phyloP scores from a whole-genome alignment of 352 stramenopile species.

The Blastocystis sp. region DNA sequence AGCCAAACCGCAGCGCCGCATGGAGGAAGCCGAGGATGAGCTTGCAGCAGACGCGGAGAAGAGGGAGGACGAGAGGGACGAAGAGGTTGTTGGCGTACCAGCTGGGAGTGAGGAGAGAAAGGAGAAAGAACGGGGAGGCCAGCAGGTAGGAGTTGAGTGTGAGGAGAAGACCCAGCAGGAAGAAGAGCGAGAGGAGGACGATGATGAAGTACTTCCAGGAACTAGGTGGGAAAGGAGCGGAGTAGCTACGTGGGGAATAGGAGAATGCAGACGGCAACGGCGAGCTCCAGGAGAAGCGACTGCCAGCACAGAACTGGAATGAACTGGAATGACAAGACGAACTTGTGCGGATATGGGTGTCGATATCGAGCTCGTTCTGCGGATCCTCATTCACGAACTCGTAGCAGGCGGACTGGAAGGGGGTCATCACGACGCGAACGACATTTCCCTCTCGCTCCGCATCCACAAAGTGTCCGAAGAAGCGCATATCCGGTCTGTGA shows the following conservation, averaged over 20 bases:
- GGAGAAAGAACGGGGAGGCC: neutral
- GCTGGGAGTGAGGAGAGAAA: neutral
- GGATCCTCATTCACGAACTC: neutral
- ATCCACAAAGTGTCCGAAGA: constrained; percentile 29
- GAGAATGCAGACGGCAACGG: neutral
- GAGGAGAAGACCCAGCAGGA: neutral
- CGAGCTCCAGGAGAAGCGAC: neutral
- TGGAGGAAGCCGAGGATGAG: constrained; percentile 6
- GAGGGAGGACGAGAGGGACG: neutral
- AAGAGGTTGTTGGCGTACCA: neutral
- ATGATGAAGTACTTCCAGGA: neutral
- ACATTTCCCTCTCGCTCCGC: constrained; percentile 7
- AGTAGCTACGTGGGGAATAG: neutral
- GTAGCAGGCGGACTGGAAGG: neutral
- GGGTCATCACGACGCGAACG: neutral
- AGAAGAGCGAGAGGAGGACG: neutral
- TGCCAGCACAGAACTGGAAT: neutral
- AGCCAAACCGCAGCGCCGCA: neutral
- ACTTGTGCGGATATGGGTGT: constrained; percentile 6
- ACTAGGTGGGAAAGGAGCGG: neutral
- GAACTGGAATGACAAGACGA: neutral
- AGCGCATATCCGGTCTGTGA: neutral
- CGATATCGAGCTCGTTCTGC: neutral
- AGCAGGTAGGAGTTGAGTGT: neutral
- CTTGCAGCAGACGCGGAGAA: neutral